Evolutionary conservation across 805 yeast genomes (phyloP).

Genomic region (Ogataea henricii): DNA sequence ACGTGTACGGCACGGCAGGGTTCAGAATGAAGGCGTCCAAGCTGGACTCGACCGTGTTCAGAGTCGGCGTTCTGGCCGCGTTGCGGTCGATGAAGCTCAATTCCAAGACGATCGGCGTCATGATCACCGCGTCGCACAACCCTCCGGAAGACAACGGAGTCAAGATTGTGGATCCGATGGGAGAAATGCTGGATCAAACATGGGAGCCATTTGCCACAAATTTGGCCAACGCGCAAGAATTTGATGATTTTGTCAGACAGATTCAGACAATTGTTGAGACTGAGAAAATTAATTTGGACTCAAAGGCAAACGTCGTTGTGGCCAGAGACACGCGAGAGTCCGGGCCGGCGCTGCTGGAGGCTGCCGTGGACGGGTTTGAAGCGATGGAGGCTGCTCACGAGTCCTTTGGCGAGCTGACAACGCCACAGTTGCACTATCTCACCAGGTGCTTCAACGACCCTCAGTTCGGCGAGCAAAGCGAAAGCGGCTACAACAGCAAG

Average conservation of each 20-base stretch:
- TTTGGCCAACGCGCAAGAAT: conserved; percentile 68
- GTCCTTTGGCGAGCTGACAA: conserved; percentile 75
- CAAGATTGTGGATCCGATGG: conserved; percentile 90
- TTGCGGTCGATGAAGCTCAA: conserved; percentile 72
- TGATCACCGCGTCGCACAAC: conserved; percentile 95
- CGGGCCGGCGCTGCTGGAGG: conserved; percentile 62
- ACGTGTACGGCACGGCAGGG: conserved; percentile 95
- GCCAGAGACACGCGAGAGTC: conserved; percentile 91
- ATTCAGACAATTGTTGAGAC: conserved; percentile 41
- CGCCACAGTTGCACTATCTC: conserved; percentile 92
- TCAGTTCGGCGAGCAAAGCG: conserved; percentile 61
- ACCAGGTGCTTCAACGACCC: conserved; percentile 72
- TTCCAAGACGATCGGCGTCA: conserved; percentile 83
- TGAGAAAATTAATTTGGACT: conserved; percentile 47
- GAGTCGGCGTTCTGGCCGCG: conserved; percentile 81
- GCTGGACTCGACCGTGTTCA: conserved; percentile 78
- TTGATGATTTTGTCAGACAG: conserved; percentile 43
- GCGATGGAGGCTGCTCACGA: conserved; percentile 47
- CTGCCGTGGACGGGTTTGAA: conserved; percentile 63
- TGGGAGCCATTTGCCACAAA: conserved; percentile 87
- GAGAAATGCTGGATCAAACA: conserved; percentile 78
- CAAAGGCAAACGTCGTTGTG: conserved; percentile 53
- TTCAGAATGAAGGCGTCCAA: conserved; percentile 73
- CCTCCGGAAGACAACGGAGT: conserved; percentile 93
- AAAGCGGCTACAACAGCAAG: conserved; percentile 69